Evolutionary conservation across 441 rosid species (phyloP).

Genomic region (Erysimum cheiri): DNA sequence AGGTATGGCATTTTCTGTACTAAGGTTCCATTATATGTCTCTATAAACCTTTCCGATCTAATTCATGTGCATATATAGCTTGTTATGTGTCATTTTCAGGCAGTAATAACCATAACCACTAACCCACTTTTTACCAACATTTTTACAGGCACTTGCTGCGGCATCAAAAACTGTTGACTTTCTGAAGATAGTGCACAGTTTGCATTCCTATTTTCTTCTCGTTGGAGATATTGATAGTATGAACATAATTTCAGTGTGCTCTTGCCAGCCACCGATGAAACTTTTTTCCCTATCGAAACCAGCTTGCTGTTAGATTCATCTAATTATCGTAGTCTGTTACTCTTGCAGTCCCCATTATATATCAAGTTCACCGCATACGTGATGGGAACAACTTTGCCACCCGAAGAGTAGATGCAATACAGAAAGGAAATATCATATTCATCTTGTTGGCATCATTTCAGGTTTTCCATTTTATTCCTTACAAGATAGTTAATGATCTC

Average conservation of each 20-base stretch:
- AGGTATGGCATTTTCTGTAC: slow-evolving; percentile 53
- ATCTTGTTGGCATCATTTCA: slow-evolving; percentile 89
- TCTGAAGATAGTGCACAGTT: slow-evolving; percentile 86
- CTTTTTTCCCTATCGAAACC: slow-evolving; percentile 15
- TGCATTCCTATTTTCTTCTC: slow-evolving; percentile 89
- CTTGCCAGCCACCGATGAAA: slow-evolving; percentile 19
- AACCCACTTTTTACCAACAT: slow-evolving; percentile 16
- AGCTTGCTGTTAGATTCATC: slow-evolving; percentile 17
- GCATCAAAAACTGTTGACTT: slow-evolving; percentile 97
- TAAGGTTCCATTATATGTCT: slow-evolving; percentile 1
- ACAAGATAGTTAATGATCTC: slow-evolving; percentile 7
- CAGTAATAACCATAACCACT: slow-evolving; percentile 22
- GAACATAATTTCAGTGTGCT: slow-evolving; percentile 33
- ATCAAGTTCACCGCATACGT: slow-evolving; percentile 81
- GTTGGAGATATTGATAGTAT: slow-evolving; percentile 87
- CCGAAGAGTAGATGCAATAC: slow-evolving; percentile 90
- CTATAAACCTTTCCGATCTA: slow-evolving; percentile 12
- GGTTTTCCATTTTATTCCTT: slow-evolving; percentile 47
- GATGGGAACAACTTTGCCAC: slow-evolving; percentile 96
- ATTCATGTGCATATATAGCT: slow-evolving; percentile 3
- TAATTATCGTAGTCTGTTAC: slow-evolving; percentile 10
- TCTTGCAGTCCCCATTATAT: slow-evolving; percentile 80
- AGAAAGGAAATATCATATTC: slow-evolving; percentile 80
- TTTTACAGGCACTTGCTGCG: slow-evolving; percentile 93
- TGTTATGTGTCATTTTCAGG: slow-evolving; percentile 1